Evolutionary conservation across 164 flowering plant genomes (phyloP).

Genomic region (Umbellularia californica): DNA sequence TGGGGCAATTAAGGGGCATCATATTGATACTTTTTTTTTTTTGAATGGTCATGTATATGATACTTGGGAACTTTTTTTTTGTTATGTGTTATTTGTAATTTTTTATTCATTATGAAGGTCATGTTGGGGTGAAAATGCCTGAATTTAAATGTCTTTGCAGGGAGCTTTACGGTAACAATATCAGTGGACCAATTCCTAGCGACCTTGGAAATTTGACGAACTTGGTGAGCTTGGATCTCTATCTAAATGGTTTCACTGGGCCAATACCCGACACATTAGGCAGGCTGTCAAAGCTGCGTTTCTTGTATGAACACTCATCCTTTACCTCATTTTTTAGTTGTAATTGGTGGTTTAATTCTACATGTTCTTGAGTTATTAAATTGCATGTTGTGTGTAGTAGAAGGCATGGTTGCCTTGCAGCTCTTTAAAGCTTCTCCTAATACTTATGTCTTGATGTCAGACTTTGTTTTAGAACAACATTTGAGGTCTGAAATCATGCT

Average conservation of each 20-base stretch:
- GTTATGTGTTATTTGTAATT: neutral
- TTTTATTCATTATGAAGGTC: neutral
- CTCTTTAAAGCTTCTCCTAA: neutral
- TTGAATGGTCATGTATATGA: no score
- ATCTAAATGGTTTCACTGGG: slow-evolving; percentile 74
- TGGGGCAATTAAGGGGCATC: no score
- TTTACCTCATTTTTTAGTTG: slow-evolving; percentile 4
- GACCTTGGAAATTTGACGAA: slow-evolving; percentile 89
- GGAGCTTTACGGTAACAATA: slow-evolving; percentile 90
- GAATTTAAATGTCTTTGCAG: slow-evolving; percentile 27
- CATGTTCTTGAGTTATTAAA: neutral
- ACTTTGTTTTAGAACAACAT: no score
- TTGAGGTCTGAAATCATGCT: no score
- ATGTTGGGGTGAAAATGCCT: neutral
- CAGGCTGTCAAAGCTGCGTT: slow-evolving; percentile 66
- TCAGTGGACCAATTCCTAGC: slow-evolving; percentile 75
- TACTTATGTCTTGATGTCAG: no score
- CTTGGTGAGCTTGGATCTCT: slow-evolving; percentile 97
- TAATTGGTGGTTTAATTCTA: neutral
- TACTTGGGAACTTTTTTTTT: neutral
- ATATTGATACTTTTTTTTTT: no score
- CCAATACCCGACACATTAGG: slow-evolving; percentile 83
- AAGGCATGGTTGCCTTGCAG: neutral
- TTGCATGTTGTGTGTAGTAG: neutral
- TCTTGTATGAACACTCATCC: slow-evolving; percentile 59